A percentile compares a stretch with the other conserved stretches of the same genome.
These are phyloP conservation scores for Ogataea nonfermentans DNA, from an alignment of 805 yeast species.

Conservation along the genomic window DNA sequence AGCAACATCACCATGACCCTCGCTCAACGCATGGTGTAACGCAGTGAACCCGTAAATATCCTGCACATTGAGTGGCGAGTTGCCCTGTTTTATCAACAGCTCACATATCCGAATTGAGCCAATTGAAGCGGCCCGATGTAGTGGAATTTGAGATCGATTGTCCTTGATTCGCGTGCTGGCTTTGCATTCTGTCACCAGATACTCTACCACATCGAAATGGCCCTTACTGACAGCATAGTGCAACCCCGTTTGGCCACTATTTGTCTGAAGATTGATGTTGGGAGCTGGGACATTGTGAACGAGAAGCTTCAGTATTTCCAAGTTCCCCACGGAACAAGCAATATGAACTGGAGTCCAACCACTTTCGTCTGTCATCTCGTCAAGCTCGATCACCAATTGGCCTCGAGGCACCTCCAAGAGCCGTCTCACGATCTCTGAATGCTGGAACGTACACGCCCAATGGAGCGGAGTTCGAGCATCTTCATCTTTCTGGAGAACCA, in stretches of 20 bases:
- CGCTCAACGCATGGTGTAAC: slow-evolving; percentile 85
- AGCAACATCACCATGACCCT: slow-evolving; percentile 81
- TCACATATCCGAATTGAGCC: slow-evolving; percentile 63
- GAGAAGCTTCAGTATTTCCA: slow-evolving; percentile 49
- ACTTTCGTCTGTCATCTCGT: slow-evolving; percentile 64
- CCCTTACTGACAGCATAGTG: slow-evolving; percentile 76
- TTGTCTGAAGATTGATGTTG: slow-evolving; percentile 59
- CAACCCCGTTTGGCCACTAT: slow-evolving; percentile 66
- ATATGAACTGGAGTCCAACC: slow-evolving; percentile 92
- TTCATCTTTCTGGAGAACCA: slow-evolving; percentile 51
- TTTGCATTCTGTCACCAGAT: slow-evolving; percentile 50
- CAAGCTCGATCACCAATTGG: slow-evolving; percentile 48
- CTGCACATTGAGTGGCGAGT: slow-evolving; percentile 63
- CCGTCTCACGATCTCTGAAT: slow-evolving; percentile 48
- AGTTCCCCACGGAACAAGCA: slow-evolving; percentile 71
- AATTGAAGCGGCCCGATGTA: slow-evolving; percentile 80
- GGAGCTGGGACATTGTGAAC: slow-evolving; percentile 51
- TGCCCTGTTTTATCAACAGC: slow-evolving; percentile 49
- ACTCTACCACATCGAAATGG: slow-evolving; percentile 51
- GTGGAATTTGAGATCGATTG: slow-evolving; percentile 57
- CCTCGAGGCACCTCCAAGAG: slow-evolving; percentile 39
- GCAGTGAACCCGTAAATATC: slow-evolving; percentile 83
- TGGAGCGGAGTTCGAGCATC: slow-evolving; percentile 82
- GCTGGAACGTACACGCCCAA: slow-evolving; percentile 79
- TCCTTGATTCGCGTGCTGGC: slow-evolving; percentile 70